A percentile compares a stretch with the other conserved stretches of the same genome.
phyloP scores from a whole-genome alignment of 2,329 filamentous ascomycete genomes.

The Aspergillus persii region DNA sequence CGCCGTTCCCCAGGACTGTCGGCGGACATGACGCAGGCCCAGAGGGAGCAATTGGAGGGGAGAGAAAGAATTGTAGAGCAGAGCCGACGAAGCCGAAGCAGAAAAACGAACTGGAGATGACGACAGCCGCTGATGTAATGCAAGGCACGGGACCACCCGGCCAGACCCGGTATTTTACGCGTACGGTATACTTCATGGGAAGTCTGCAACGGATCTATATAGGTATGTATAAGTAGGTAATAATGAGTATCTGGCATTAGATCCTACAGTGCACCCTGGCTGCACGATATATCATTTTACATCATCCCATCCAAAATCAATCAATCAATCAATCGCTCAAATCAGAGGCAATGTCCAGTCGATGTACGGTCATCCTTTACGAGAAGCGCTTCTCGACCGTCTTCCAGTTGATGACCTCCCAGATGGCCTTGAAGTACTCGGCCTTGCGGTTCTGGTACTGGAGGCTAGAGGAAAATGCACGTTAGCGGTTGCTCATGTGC shows the following conservation, averaged over 20 bases:
- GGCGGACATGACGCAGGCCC: slow-evolving; percentile 23
- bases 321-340: not conserved
- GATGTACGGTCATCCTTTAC: not conserved
- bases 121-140: too few species aligned
- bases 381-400: slow-evolving; percentile 72
- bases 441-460: slow-evolving; percentile 97
- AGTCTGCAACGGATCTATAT: too few species aligned
- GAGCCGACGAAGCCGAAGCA: not conserved
- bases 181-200: too few species aligned
- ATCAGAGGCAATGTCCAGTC: not conserved
- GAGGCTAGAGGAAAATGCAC: slow-evolving; percentile 49
- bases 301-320: not conserved
- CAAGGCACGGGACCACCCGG: too few species aligned
- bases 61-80: not conserved
- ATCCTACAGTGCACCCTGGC: not conserved
- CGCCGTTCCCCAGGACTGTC: slow-evolving; percentile 31
- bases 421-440: slow-evolving; percentile 90
- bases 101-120: not conserved
- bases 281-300: not conserved
- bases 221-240: too few species aligned
- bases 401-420: slow-evolving; percentile 97
- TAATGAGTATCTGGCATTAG: not conserved
- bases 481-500: slow-evolving; percentile 16
- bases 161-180: too few species aligned
- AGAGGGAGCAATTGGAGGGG: not conserved